phyloP scores from a whole-genome alignment of 1,139 yeast species.

The Taiozyma onychis region DNA sequence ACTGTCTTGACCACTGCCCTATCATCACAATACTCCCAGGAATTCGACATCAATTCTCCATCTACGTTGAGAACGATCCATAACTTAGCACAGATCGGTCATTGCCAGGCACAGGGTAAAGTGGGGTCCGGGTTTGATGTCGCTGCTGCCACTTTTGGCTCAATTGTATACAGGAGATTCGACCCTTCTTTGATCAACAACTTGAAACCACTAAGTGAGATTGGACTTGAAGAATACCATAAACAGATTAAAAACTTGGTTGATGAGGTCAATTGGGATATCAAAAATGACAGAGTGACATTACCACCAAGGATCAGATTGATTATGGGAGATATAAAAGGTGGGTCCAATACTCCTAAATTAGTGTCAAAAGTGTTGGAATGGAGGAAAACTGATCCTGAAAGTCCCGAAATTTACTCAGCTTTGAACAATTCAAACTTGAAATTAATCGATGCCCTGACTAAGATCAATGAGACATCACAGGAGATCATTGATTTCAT shows the following conservation, averaged over 20 bases:
- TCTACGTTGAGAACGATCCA: slow-evolving; percentile 43
- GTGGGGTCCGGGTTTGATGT: slow-evolving; percentile 97
- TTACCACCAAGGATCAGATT: slow-evolving; percentile 66
- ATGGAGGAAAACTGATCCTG: slow-evolving; percentile 57
- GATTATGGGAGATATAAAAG: slow-evolving; percentile 88
- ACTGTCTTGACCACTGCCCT: slow-evolving; percentile 74
- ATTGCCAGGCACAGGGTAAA: slow-evolving; percentile 90
- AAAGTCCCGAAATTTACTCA: slow-evolving; percentile 47
- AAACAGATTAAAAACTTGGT: slow-evolving; percentile 34
- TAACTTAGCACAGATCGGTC: slow-evolving; percentile 82
- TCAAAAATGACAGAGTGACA: slow-evolving; percentile 44
- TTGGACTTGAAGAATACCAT: slow-evolving; percentile 20
- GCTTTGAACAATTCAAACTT: slow-evolving; percentile 54
- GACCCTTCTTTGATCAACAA: slow-evolving; percentile 45
- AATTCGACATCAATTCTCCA: slow-evolving; percentile 26
- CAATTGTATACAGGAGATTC: slow-evolving; percentile 76
- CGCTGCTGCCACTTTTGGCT: slow-evolving; percentile 91
- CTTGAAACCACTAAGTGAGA: slow-evolving; percentile 24
- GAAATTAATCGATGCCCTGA: slow-evolving; percentile 45
- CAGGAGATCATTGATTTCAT: slow-evolving; percentile 22
- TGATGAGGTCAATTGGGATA: slow-evolving; percentile 51
- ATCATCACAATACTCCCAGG: slow-evolving; percentile 38
- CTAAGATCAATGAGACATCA: slow-evolving; percentile 33
- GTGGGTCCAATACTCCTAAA: slow-evolving; percentile 93
- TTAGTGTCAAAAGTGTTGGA: slow-evolving; percentile 68